Base-by-base conservation (phyloP, 108 stramenopile genomes). In the Nitzschia inconspicua region DNA sequence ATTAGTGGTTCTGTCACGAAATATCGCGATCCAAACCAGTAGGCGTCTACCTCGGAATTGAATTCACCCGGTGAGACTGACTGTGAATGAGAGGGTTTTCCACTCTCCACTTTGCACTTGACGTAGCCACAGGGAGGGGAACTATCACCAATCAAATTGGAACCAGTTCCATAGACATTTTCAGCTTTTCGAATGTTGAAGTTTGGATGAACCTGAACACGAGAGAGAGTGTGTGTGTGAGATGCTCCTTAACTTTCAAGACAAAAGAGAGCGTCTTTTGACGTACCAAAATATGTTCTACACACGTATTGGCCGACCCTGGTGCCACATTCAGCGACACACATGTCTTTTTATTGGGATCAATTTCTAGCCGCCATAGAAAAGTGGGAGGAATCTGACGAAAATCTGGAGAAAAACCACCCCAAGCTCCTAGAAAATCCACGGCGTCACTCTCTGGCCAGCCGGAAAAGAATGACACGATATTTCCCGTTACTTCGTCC, bases 341-440 rank as follows among this genome's bases (percentile, higher is more conserved):
- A 26, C 55, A 68, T 46, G 55, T 47, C 47, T 68, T 61, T 0
- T 58, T 47, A 8, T 47, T 25, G 0, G 75, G 72, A 57, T 83
- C 77, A 46, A 83, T 70, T 32, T 78, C 82, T 49, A 83, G 46
- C 13, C 66, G 32, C 82, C 82, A 83, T 10, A 79, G 22, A 47
- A 57, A 70, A 0, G 82, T 83, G 14, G 48, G 66, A 11, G 77
- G 71, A 37, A 83, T 83, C 10, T 32, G 23, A 20, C 41, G 11
- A 60, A 76, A 83, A 5, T 73, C 59, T n/a, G 82, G 82, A 30
- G 60, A 46, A 54, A 83, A 79, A n/a, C 82, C 82, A 41, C 77
- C 82, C 82, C 82, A 83, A 10, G 82, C 77, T n/a, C 82, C 82
- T n/a, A 83, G 55, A 54, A 83, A 79, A 49, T 76, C 75, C 42